Evolutionary conservation across 768 basidiomycete genomes (phyloP), one percentile per base, ranked within the genome.

Genomic region (Gloeostereum incarnatum): DNA sequence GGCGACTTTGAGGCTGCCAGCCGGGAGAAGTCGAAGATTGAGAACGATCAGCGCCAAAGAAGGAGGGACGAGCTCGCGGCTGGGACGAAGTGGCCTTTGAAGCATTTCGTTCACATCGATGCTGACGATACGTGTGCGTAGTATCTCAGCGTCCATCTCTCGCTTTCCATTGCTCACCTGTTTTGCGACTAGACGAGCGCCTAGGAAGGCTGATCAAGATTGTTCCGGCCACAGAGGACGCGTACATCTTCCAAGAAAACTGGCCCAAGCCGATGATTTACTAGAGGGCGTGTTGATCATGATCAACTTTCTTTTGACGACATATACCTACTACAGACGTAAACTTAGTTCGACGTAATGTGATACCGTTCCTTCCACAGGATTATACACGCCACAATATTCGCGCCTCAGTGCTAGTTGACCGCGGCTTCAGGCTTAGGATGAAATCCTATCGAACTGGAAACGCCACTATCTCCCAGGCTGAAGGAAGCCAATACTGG

Each of bases 31-130:
- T 72, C 69, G 33, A 72, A 78, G 59, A 91, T 98, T 33, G 94
- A 98, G 91, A 96, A 94, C 47, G 86, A 92, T 23, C 91, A 96
- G 62, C 71, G 94, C 40, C 89, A 94, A 60, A 70, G 75, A 58
- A 68, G 94, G 44, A 81, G 78, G 50, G 87, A 92, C 45, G 94
- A 98, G 57, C 48, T 51, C 6, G 77, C 82, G 0, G 78, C 69
- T n/a, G 80, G 76, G 1, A 76, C 69, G 7, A 63, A 69, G 1
- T 94, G 91, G 89, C 52, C 69, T 41, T 57, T 88, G 44, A 81
- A 78, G 57, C 84, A 91, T 50, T 98, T 97, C 51, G 61, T 60
- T 23, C 72, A 75, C 47, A 61, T 82, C 20, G 78, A 78, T 7
- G 68, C 62, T 27, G 89, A 96, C 53, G 69, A 81, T 10, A 62